phyloP scores from a whole-genome alignment of 2,329 filamentous ascomycete species.

The Didymella arachidicola region DNA sequence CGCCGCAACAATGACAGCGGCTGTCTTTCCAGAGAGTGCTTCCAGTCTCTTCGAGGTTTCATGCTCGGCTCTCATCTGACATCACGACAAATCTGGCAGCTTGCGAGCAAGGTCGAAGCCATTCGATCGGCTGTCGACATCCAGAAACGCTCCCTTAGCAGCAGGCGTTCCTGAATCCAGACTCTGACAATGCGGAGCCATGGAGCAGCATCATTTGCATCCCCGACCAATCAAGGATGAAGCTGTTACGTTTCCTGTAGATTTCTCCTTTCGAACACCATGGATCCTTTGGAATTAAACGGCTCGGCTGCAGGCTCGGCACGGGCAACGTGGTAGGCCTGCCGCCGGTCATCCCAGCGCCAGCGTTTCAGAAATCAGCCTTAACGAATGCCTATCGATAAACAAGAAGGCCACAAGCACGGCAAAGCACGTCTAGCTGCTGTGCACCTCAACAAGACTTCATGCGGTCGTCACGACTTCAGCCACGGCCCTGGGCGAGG shows the following conservation, averaged over 20 bases:
- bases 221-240: slow-evolving; percentile 12
- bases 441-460: slow-evolving; percentile 20
- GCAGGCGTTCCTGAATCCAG: slow-evolving; percentile 21
- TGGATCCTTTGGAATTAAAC: slow-evolving; percentile 14
- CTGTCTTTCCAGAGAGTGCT: not conserved
- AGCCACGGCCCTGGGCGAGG: not conserved
- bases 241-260: slow-evolving; percentile 18
- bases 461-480: slow-evolving; percentile 10
- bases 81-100: slow-evolving; percentile 11
- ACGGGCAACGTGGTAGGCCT: slow-evolving; percentile 22
- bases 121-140: slow-evolving; percentile 8
- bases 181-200: slow-evolving; percentile 18
- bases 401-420: slow-evolving; percentile 16
- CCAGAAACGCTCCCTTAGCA: slow-evolving; percentile 14
- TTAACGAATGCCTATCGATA: slow-evolving; percentile 21
- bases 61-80: not conserved
- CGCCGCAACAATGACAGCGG: not conserved
- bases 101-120: slow-evolving; percentile 8
- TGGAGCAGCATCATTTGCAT: slow-evolving; percentile 16
- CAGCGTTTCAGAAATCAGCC: slow-evolving; percentile 19
- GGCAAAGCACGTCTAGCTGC: slow-evolving; percentile 18
- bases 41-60: not conserved
- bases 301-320: slow-evolving; percentile 22
- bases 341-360: slow-evolving; percentile 11
- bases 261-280: slow-evolving; percentile 13